These are phyloP conservation scores for Xanthoceras sorbifolium DNA, from an alignment of 345 rosid genomes.

Conservation along the genomic window DNA sequence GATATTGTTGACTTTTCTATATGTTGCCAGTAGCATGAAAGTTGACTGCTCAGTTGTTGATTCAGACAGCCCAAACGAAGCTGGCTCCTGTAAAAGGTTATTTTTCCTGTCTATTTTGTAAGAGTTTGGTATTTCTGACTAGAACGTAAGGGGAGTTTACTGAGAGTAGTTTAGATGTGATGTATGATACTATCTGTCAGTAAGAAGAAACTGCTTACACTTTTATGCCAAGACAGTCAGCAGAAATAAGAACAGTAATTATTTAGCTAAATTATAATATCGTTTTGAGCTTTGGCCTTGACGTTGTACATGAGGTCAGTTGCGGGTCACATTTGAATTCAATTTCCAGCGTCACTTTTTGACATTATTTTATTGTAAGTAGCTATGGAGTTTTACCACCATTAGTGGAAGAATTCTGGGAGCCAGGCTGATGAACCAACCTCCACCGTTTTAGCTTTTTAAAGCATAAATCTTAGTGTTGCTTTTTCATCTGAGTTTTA, in stretches of 20 bases:
- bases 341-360: background rate
- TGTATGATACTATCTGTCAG: background rate
- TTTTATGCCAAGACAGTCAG: background rate
- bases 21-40: conserved; percentile 24
- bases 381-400: background rate
- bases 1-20: conserved; percentile 1
- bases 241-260: background rate
- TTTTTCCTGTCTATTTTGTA: background rate
- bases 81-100: conserved; percentile 41
- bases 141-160: background rate
- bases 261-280: background rate
- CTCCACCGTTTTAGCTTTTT: background rate
- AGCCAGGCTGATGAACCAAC: background rate
- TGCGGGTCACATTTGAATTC: background rate
- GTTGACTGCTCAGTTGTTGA: conserved; percentile 40
- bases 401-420: background rate
- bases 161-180: too few relatives aligned
- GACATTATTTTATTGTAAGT: background rate
- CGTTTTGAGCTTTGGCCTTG: background rate
- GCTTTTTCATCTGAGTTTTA: background rate
- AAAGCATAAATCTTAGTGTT: background rate
- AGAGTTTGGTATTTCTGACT: background rate
- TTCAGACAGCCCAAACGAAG: conserved; percentile 37
- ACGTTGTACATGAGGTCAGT: background rate
- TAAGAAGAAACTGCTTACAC: background rate